Base-by-base conservation (phyloP, 2,329 filamentous ascomycete species). In the Neospermospora avenae region DNA sequence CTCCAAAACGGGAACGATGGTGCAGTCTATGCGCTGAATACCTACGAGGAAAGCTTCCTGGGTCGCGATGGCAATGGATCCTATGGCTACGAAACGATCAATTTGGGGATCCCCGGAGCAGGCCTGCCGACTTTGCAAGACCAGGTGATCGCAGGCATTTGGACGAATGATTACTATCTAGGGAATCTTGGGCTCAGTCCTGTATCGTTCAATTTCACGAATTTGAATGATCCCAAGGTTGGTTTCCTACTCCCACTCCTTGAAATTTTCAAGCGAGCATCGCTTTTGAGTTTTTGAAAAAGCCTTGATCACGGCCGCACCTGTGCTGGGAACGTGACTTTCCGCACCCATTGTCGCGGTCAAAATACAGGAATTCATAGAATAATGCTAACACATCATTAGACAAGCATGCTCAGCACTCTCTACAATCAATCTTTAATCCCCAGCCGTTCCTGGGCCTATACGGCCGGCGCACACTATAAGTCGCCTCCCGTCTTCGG, bases 401-500 rank as follows among this genome's bases (percentile, higher is more conserved):
- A 72, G 31, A 67, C 72, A 0, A 73, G 74, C 16, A 74, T 74
- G 44, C 57, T 77, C n/a, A 71, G 71, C 18, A 72, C 71, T 0
- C 63, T 77, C 6, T 73, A 71, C 55, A 71, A 74, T 22, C 65
- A 74, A 28, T 68, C 68, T 1, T 58, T 70, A 37, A 77, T 76
- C 24, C 74, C 74, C 8, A 76, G 75, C 55, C 59, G 73, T 14
- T 75, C 72, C 59, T 77, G 75, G 75, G 75, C 71, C 37, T 77
- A 77, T 59, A 77, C 75, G 11, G 76, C 75, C 13, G 76, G 76
- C 4, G 74, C 74, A 18, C 69, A 68, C 46, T 77, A 77, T 51
- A 72, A 46, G 25, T 24, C 35, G 20, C 44, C 31, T 4, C 44
- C 44, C 37, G 54, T 56, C 11, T 46, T 46, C 14, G 54, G 54